Evolutionary conservation across 768 basidiomycete genomes (phyloP), one percentile per base, ranked within the genome.

Genomic region (Tylopilus subfusipes): DNA sequence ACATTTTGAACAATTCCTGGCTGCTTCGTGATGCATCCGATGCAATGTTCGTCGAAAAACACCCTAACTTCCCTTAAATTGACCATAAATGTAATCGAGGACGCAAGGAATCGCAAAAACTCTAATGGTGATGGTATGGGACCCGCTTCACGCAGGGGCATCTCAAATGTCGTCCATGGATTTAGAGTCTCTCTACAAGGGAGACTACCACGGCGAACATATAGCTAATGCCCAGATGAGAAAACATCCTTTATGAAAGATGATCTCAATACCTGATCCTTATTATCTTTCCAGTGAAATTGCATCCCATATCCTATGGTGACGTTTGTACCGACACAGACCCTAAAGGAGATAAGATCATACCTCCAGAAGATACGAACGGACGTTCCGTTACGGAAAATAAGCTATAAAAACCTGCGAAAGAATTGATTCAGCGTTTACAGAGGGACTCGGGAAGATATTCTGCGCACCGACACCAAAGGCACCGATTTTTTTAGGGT

Each of bases 371-470:
- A 3, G 81, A 87, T 1, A 92, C 89, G 63, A 88, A 86, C 0
- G 90, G 90, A 58, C 88, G 85, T 54, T 91, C 90, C 2, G 90
- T 91, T 4, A 88, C 82, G 0, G 89, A 91, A 65, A 92, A 91
- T 27, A 91, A 66, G 58, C 86, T 87, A 64, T 91, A 90, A 69
- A 90, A 88, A 5, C 85, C 84, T 83, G n/a, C n/a, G n/a, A n/a
- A n/a, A n/a, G n/a, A n/a, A n/a, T n/a, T n/a, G n/a, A n/a, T n/a
- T n/a, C n/a, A n/a, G n/a, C n/a, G n/a, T n/a, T n/a, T n/a, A n/a
- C n/a, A n/a, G 25, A 42, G 12, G 36, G 40, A 7, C 2, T 10
- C 39, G 19, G 43, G 19, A 11, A 19, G 10, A 38, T 7, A 19
- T 11, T 5, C 19, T 2, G 19, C n/a, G 19, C 5, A 38, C 38